Evolutionary conservation across 164 flowering plant species (phyloP), one percentile per base, ranked within the genome.

Genomic region (Dillenia turbinata): DNA sequence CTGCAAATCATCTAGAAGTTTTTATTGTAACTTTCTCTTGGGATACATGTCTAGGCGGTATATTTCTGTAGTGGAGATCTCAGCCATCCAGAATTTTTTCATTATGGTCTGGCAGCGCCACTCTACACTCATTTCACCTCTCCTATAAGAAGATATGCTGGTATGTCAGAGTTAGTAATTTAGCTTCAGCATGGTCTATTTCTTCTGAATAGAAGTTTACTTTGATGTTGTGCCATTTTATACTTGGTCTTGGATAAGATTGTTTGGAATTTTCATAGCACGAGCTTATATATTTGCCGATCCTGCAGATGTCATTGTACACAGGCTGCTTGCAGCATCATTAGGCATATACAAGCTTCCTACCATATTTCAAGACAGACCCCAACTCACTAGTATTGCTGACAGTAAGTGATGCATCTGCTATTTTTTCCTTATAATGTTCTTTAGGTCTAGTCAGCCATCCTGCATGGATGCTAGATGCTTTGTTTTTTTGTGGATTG

Each of bases 41-140:
- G 9, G 59, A 56, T 75, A 14, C 58, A 55, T 60, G 43, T 68
- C 62, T 69, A 94, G 99, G 99, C 99, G 19, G 99, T 94, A 17
- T 94, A 94, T 71, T 94, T 94, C 81, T 89, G 94, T 75, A 94
- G 99, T 73, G 99, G 99, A 54, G 99, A 94, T 74, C 89, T 94
- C 54, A 91, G 75, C 59, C 90, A 88, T 67, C 90, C 96, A 63
- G 99, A 94, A 72, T 94, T 75, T 69, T 77, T 52, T 70, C 99
- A 94, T 78, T 94, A 91, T 74, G 99, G 99, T 61, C 94, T 94
- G 69, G 97, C 97, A 53, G 76, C 99, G 10, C 89, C 88, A 49
- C 68, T 94, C 10, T 94, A 94, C 72, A 94, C 99, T 44, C 99
- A 94, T 73, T 94, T 94, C 81, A 94, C 99, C 19, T 94, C 99